Conservation (phyloP, 2,329 filamentous ascomycete species). For the Rutstroemia sydowiana region DNA sequence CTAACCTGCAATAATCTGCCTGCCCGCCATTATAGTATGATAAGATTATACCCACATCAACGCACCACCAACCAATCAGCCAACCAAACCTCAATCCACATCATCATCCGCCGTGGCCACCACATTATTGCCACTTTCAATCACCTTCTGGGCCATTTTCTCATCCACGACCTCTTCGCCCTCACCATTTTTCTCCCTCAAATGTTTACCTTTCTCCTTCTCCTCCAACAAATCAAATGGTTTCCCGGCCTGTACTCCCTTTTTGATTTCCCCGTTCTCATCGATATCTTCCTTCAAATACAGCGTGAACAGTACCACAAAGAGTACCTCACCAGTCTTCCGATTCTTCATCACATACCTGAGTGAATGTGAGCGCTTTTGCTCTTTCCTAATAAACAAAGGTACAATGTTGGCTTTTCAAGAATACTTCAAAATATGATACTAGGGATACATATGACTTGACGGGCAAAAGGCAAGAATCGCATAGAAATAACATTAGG, state of each 20-base stretch:
- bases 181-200: slow-evolving; percentile 13
- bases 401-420: slow-evolving; percentile 6
- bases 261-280: slow-evolving; percentile 49
- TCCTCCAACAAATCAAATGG: slow-evolving; percentile 18
- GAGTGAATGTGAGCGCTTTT: slow-evolving; percentile 66
- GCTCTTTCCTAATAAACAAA: slow-evolving; percentile 24
- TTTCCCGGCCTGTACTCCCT: slow-evolving; percentile 26
- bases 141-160: slow-evolving; percentile 10
- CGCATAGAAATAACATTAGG: no score
- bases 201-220: slow-evolving; percentile 12
- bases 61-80: slow-evolving; percentile 1
- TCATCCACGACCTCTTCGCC: slow-evolving; percentile 5
- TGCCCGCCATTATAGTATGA: no score
- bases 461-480: background rate
- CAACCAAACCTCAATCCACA: background rate
- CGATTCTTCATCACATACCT: slow-evolving; percentile 89
- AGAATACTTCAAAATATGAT: background rate
- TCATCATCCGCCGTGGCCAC: slow-evolving; percentile 4
- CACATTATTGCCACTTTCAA: slow-evolving; percentile 13
- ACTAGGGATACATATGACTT: background rate
- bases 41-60: no score
- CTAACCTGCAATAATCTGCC: no score
- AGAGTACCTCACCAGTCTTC: slow-evolving; percentile 63
- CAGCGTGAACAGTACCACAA: slow-evolving; percentile 75
- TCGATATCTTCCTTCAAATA: slow-evolving; percentile 60